Evolutionary conservation across 306 rosid genomes (phyloP).

Genomic region (Prunus mongolica): DNA sequence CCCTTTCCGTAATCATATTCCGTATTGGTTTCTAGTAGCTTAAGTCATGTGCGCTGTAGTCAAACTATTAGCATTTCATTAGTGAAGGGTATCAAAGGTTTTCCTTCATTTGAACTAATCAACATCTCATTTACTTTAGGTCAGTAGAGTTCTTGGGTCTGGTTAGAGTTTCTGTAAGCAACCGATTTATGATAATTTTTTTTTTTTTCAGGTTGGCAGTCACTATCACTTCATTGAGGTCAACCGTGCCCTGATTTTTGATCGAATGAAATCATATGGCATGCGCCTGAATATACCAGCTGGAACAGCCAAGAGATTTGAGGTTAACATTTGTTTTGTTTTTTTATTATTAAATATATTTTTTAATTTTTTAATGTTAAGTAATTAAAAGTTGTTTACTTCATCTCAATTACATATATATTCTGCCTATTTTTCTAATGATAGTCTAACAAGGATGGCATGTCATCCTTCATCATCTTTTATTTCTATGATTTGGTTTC

Average conservation of each 20-base stretch:
- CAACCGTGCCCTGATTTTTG: slow-evolving; percentile 72
- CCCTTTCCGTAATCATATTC: background rate
- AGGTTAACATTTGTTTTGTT: slow-evolving; percentile 46
- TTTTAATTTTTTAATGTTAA: background rate
- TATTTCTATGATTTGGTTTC: background rate
- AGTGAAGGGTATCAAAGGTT: background rate
- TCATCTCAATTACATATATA: background rate
- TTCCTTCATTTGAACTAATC: background rate
- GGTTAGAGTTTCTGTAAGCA: background rate
- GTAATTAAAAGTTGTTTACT: background rate
- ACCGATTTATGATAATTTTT: slow-evolving; percentile 14
- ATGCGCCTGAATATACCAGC: slow-evolving; percentile 83
- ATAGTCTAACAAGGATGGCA: background rate
- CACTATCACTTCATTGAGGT: slow-evolving; percentile 92
- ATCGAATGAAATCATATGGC: slow-evolving; percentile 76
- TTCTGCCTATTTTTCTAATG: background rate
- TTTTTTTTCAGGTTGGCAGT: slow-evolving; percentile 80
- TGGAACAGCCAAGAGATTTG: slow-evolving; percentile 87
- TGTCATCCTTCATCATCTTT: background rate
- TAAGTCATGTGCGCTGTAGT: too few species aligned
- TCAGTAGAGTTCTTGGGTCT: background rate
- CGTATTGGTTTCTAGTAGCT: background rate
- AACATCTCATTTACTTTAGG: background rate
- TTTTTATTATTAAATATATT: slow-evolving; percentile 4
- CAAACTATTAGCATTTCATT: background rate